A percentile compares a stretch with the other conserved stretches of the same genome.
Evolutionary conservation across 2,329 filamentous ascomycete species (phyloP).

Genomic region (Sarocladiaceae sp.): DNA sequence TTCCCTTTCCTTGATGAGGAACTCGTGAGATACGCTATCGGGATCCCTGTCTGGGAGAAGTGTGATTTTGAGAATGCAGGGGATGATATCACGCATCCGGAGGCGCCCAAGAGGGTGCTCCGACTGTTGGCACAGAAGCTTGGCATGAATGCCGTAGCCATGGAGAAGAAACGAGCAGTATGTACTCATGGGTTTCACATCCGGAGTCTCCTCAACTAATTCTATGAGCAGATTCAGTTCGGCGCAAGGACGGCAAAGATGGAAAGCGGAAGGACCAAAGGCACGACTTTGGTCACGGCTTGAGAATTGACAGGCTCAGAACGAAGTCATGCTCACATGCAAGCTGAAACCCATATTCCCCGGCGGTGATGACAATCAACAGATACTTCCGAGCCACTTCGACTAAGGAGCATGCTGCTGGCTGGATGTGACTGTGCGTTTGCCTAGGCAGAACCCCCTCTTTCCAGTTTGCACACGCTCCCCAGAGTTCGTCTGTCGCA

Average conservation of each 20-base stretch:
- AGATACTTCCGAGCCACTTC: constrained; percentile 68
- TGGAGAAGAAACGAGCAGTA: constrained; percentile 90
- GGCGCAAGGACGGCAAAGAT: constrained; percentile 79
- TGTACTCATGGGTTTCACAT: too few relatives aligned
- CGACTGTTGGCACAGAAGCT: constrained; percentile 69
- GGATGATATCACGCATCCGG: constrained; percentile 11
- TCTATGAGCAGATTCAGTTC: constrained; percentile 63
- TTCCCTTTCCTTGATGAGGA: constrained; percentile 89
- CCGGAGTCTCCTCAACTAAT: too few relatives aligned
- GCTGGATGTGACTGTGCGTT: constrained; percentile 37
- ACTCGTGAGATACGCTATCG: constrained; percentile 75
- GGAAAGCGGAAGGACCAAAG: constrained; percentile 62
- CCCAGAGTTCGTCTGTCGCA: constrained; percentile 19
- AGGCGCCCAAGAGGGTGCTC: constrained; percentile 62
- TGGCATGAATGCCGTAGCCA: constrained; percentile 63
- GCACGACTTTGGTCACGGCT: constrained; percentile 52
- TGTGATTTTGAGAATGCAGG: constrained; percentile 67
- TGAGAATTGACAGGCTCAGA: constrained; percentile 20
- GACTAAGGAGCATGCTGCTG: constrained; percentile 9
- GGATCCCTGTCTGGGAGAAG: constrained; percentile 71
- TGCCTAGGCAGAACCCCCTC: constrained; percentile 40
- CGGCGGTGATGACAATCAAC: constrained; percentile 58
- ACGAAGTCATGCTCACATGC: background rate
- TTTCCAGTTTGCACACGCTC: background rate
- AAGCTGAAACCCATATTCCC: background rate